Base-by-base conservation (phyloP, 2,329 filamentous ascomycete genomes). In the Phialophora expanda region DNA sequence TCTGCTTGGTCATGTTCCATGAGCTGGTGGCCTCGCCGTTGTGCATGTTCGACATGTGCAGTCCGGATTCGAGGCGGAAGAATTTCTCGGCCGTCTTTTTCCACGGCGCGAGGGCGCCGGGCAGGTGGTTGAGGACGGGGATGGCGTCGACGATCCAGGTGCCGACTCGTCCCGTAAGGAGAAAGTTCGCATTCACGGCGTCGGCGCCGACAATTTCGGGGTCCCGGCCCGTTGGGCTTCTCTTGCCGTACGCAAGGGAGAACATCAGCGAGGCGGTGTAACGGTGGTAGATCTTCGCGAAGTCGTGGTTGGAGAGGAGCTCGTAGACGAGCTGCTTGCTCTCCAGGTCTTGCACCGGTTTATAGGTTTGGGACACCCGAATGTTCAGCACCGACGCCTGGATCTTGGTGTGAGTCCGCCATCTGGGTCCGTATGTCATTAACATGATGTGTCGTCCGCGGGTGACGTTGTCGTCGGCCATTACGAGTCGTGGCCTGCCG, bases 241-340 rank as follows among this genome's bases (percentile, higher is more conserved):
- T 79, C 64, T 82, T 80, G 0, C 83, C 82, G 68, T 84, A 85
- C 4, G 81, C 77, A 1, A 85, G 80, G 6, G 78, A 81, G 67
- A 84, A 84, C 4, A 83, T 81, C 30, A 84, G 76, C 66, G 78
- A 81, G 2, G 79, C 77, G 0, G 82, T 82, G 68, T 82, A 85
- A 0, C 80, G 76, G 70, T 83, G 80, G 28, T 84, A 76, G n/a
- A 78, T 74, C 57, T 78, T 77, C 64, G 81, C 79, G 75, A 81
- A 84, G 20, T 77, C 76, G 2, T 69, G 62, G 0, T 78, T 76
- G 5, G 73, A 74, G 8, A 84, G 72, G 4, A 84, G 73, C 5
- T 81, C 76, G 62, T 69, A 74, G 50, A 78, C 77, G 3, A 85
- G 67, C 17, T 81, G 76, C 7, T 75, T 77, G 24, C 81, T 80